phyloP scores from a whole-genome alignment of 495 filamentous ascomycete genomes.

The Annulohypoxylon bovei region DNA sequence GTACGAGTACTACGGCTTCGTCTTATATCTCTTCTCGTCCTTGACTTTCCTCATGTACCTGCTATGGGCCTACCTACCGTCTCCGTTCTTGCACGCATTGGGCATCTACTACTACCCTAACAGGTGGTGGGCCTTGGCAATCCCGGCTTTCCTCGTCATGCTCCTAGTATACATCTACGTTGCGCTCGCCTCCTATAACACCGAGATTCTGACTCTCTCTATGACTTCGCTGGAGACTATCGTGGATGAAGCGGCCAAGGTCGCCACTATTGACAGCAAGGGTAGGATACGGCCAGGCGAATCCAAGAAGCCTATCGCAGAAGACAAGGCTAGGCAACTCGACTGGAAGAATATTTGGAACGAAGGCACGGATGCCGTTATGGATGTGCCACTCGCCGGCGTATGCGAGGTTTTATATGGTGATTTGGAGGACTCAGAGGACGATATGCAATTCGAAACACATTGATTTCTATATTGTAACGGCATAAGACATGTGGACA shows the following conservation, averaged over 20 bases:
- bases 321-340: constrained; percentile 59
- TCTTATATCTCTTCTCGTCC: constrained; percentile 86
- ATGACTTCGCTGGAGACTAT: constrained; percentile 86
- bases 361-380: constrained; percentile 93
- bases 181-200: constrained; percentile 91
- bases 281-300: constrained; percentile 68
- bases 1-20: constrained; percentile 99
- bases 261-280: constrained; percentile 81
- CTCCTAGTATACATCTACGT: constrained; percentile 91
- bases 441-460: constrained; percentile 23
- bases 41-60: constrained; percentile 88
- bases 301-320: constrained; percentile 60
- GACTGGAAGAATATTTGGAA: constrained; percentile 88
- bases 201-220: constrained; percentile 82
- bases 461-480: constrained; percentile 19
- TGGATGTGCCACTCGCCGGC: constrained; percentile 95
- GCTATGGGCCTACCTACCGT: constrained; percentile 93
- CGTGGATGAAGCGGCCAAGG: constrained; percentile 87
- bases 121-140: constrained; percentile 94
- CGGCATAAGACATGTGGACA: neutral
- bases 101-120: constrained; percentile 97
- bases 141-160: constrained; percentile 92
- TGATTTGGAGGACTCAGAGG: constrained; percentile 44
- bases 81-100: constrained; percentile 88
- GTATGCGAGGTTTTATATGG: constrained; percentile 94